Evolutionary conservation across 495 filamentous ascomycete species (phyloP).

Genomic region (Trichoderma parareesei): DNA sequence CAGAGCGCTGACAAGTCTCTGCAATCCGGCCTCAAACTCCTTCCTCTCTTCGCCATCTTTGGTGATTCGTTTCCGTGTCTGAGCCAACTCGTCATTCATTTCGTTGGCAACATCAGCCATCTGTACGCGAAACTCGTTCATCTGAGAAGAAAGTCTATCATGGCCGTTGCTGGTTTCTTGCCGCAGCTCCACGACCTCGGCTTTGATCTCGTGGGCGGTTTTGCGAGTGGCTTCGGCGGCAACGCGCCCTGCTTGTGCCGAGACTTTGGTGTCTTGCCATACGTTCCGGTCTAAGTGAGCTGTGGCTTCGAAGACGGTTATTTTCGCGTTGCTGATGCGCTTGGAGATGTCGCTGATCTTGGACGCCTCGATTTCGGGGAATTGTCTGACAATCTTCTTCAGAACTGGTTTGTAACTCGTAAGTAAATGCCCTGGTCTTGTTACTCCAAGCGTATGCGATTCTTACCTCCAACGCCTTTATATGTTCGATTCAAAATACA

Average conservation of each 20-base stretch:
- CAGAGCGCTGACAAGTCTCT: background rate
- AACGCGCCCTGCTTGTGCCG: background rate
- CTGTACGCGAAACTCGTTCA: background rate
- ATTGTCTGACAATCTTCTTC: background rate
- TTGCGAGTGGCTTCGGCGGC: background rate
- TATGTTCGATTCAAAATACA: background rate
- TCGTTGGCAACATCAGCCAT: background rate
- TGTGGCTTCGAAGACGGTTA: background rate
- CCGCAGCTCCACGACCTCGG: background rate
- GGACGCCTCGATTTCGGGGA: background rate
- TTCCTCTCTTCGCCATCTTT: constrained; percentile 1
- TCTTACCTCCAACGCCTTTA: background rate
- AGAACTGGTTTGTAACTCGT: background rate
- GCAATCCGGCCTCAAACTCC: background rate
- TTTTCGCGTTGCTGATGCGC: background rate
- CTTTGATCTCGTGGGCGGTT: background rate
- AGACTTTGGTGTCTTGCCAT: background rate
- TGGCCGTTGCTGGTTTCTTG: background rate
- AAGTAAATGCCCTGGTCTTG: background rate
- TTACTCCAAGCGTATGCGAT: background rate
- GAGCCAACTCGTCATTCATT: background rate
- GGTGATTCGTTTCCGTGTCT: background rate
- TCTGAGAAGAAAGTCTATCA: background rate
- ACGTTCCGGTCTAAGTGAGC: background rate
- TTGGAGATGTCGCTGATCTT: background rate